These are phyloP conservation scores for Geotrichum reessii DNA, from an alignment of 1,139 yeast species.

Conservation along the genomic window DNA sequence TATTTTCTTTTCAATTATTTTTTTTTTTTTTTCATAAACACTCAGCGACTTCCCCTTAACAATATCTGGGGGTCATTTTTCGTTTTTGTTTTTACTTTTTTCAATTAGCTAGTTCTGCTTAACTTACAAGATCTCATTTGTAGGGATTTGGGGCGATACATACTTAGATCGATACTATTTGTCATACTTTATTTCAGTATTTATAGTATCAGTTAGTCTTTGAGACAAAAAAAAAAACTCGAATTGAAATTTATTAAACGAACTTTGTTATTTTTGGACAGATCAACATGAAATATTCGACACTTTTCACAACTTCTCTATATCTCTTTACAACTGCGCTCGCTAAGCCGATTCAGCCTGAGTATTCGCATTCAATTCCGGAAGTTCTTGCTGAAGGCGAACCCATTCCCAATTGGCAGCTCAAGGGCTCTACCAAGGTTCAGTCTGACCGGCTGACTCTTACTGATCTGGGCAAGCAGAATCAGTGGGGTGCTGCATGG, in stretches of 20 bases:
- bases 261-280: background rate
- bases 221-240: background rate
- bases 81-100: background rate
- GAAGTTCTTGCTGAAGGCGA: slow-evolving; percentile 13
- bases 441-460: slow-evolving; percentile 23
- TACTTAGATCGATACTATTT: background rate
- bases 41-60: background rate
- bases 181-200: background rate
- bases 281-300: background rate
- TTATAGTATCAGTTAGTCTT: background rate
- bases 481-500: slow-evolving; percentile 35
- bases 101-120: background rate
- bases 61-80: background rate
- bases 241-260: no score
- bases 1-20: background rate
- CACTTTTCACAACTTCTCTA: slow-evolving; percentile 1
- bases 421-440: slow-evolving; percentile 12
- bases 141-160: background rate
- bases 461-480: slow-evolving; percentile 26
- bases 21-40: background rate
- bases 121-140: background rate
- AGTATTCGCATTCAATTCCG: slow-evolving; percentile 15
- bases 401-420: slow-evolving; percentile 15
- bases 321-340: slow-evolving; percentile 1
- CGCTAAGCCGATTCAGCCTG: slow-evolving; percentile 13